Conservation (phyloP, 805 yeast genomes). For the Hyphopichia homilentoma region DNA sequence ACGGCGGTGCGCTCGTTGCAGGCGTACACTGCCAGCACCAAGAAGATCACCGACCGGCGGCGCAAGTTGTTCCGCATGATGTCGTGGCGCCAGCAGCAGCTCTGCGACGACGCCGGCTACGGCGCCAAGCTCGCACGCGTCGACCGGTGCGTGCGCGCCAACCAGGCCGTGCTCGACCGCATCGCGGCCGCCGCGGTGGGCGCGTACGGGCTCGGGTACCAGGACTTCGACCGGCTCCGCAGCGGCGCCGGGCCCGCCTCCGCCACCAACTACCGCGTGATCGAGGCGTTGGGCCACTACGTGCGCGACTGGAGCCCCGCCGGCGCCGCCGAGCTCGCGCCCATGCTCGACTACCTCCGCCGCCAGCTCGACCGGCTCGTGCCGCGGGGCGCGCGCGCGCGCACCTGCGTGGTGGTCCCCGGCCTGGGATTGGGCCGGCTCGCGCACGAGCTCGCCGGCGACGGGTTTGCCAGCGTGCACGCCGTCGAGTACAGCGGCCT, state of each 20-base stretch:
- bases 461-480: conserved; percentile 50
- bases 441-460: conserved; percentile 56
- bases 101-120: conserved; percentile 53
- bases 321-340: conserved; percentile 48
- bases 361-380: conserved; percentile 35
- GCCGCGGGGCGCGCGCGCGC: conserved; percentile 21
- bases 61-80: conserved; percentile 42
- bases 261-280: conserved; percentile 32
- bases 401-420: conserved; percentile 65
- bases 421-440: conserved; percentile 86
- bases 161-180: conserved; percentile 44
- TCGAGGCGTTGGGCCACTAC: conserved; percentile 71
- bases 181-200: conserved; percentile 44
- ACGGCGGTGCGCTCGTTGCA: conserved; percentile 47
- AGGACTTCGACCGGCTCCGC: conserved; percentile 23
- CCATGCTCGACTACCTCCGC: conserved; percentile 51
- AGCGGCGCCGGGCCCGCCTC: conserved; percentile 9
- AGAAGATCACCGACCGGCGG: conserved; percentile 44
- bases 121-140: conserved; percentile 46
- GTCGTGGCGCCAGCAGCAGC: conserved; percentile 53
- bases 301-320: conserved; percentile 71
- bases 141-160: conserved; percentile 45
- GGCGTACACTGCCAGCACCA: conserved; percentile 36
- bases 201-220: conserved; percentile 40
- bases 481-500: conserved; percentile 74